Conservation (phyloP, 1,139 yeast genomes). For the Hemisphaericaspora subhashii region DNA sequence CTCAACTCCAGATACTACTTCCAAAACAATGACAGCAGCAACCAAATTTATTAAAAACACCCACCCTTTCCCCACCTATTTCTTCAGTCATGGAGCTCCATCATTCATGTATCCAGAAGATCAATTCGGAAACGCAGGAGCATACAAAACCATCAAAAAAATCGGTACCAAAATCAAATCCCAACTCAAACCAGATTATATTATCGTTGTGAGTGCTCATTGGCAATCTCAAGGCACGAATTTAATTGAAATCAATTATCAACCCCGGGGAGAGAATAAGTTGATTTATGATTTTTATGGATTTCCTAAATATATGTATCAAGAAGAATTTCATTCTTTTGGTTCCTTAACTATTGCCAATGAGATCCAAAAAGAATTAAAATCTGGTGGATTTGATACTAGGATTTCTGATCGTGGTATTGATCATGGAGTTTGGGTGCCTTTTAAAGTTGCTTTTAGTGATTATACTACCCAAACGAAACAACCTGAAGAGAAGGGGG, state of each 20-base stretch:
- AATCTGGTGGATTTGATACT: slow-evolving; percentile 43
- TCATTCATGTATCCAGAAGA: slow-evolving; percentile 57
- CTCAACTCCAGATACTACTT: neutral
- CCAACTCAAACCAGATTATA: slow-evolving; percentile 58
- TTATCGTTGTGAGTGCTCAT: slow-evolving; percentile 71
- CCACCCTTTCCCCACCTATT: slow-evolving; percentile 54
- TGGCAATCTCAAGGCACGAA: slow-evolving; percentile 57
- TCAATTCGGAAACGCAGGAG: slow-evolving; percentile 52
- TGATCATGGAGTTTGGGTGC: slow-evolving; percentile 86
- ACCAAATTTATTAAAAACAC: slow-evolving; percentile 18
- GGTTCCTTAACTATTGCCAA: slow-evolving; percentile 44
- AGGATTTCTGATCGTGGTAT: slow-evolving; percentile 56
- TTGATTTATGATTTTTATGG: slow-evolving; percentile 74
- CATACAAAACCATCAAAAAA: slow-evolving; percentile 50
- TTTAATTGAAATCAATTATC: slow-evolving; percentile 46
- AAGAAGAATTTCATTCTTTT: slow-evolving; percentile 56
- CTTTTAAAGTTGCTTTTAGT: slow-evolving; percentile 69
- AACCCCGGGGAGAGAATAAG: slow-evolving; percentile 19
- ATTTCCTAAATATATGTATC: slow-evolving; percentile 64
- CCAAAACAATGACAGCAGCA: slow-evolving; percentile 1
- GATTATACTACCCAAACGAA: slow-evolving; percentile 29
- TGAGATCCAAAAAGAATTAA: slow-evolving; percentile 43
- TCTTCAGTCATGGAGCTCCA: slow-evolving; percentile 80
- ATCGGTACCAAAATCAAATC: slow-evolving; percentile 53
- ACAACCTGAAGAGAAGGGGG: slow-evolving; percentile 25